Evolutionary conservation across 2,329 filamentous ascomycete genomes (phyloP).

Genomic region (Phyllosticta citrichinensis): DNA sequence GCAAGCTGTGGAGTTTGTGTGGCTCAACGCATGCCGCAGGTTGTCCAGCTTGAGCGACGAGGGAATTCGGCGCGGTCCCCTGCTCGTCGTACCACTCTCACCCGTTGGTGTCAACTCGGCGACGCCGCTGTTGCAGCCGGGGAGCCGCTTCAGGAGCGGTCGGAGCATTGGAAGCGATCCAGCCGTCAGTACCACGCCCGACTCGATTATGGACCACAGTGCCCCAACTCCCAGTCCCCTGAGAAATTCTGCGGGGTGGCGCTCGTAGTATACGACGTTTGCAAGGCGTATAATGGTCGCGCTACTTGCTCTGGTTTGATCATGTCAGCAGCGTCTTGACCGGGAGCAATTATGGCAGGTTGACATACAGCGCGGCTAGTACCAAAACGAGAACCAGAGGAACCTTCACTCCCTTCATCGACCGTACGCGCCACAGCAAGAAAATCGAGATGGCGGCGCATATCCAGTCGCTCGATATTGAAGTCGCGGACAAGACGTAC

Average conservation of each 20-base stretch:
- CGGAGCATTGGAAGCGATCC: conserved; percentile 39
- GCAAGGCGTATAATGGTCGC: conserved; percentile 34
- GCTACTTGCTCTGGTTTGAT: conserved; percentile 22
- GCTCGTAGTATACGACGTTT: conserved; percentile 30
- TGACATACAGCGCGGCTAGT: conserved; percentile 33
- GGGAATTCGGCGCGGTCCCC: background rate
- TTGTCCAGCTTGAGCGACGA: background rate
- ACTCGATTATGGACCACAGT: conserved; percentile 40
- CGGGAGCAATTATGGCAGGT: background rate
- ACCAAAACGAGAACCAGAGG: conserved; percentile 36
- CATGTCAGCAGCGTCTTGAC: background rate
- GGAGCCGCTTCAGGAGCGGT: conserved; percentile 26
- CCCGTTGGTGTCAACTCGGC: background rate
- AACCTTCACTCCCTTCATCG: conserved; percentile 36
- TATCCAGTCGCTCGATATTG: conserved; percentile 22
- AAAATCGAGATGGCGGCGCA: conserved; percentile 25
- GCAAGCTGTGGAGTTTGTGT: background rate
- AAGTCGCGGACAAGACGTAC: conserved; percentile 25
- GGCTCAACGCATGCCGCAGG: background rate
- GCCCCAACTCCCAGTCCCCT: conserved; percentile 33
- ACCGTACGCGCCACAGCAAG: conserved; percentile 32
- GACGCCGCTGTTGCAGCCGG: background rate
- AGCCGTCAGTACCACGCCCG: conserved; percentile 41
- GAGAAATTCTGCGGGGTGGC: conserved; percentile 31
- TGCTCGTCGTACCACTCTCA: background rate